These are phyloP conservation scores for Globisporangium spiculum DNA, from an alignment of 352 stramenopile genomes.

Conservation along the genomic window DNA sequence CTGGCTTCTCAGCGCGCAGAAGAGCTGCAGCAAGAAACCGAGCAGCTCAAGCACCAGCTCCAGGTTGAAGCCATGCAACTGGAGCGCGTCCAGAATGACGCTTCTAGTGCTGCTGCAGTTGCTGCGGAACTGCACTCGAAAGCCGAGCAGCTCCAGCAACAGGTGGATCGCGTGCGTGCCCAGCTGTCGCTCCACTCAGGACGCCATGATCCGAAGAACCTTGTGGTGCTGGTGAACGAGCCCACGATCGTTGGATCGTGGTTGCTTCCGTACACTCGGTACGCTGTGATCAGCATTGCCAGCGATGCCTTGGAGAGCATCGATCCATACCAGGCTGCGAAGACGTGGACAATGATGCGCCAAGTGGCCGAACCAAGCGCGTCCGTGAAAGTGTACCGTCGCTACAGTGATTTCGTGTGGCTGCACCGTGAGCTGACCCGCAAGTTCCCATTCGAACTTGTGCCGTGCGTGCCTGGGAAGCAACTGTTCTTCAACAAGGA, in stretches of 20 bases:
- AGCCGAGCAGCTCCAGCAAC: constrained; percentile 67
- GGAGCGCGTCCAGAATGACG: constrained; percentile 66
- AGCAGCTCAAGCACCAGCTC: constrained; percentile 69
- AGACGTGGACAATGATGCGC: constrained; percentile 74
- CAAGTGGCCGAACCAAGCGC: constrained; percentile 68
- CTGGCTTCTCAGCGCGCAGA: constrained; percentile 69
- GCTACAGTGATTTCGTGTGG: constrained; percentile 88
- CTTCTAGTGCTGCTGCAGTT: constrained; percentile 57
- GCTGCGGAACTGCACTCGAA: constrained; percentile 68
- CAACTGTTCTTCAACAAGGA: constrained; percentile 84
- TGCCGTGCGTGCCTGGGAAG: constrained; percentile 73
- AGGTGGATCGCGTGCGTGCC: constrained; percentile 72
- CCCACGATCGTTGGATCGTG: constrained; percentile 79
- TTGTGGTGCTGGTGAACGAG: constrained; percentile 81
- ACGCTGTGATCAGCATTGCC: constrained; percentile 77
- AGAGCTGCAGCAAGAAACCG: constrained; percentile 68
- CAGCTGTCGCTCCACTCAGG: constrained; percentile 77
- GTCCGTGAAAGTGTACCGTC: constrained; percentile 81
- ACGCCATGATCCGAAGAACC: constrained; percentile 68
- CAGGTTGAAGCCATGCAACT: constrained; percentile 69
- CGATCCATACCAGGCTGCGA: constrained; percentile 66
- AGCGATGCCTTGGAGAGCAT: constrained; percentile 43
- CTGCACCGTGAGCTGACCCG: constrained; percentile 62
- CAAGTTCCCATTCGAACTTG: constrained; percentile 71
- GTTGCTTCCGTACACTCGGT: constrained; percentile 81